Percentiles rank a stretch among this genome's conserved stretches.
Evolutionary conservation across 2,329 filamentous ascomycete genomes (phyloP).

Genomic region (Colletotrichum coccodes): DNA sequence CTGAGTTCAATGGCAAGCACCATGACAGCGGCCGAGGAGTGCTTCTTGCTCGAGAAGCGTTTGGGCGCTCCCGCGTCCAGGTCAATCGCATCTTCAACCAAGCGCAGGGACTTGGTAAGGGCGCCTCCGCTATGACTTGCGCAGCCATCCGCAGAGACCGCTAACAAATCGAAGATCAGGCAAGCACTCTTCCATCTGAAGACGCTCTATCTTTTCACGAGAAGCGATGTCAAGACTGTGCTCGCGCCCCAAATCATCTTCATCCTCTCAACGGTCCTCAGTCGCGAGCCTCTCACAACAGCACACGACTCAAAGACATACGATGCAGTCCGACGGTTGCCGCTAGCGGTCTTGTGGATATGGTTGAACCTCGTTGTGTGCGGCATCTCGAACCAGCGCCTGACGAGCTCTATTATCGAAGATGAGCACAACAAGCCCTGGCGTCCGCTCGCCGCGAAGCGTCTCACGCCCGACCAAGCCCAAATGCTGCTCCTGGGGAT

Average conservation of each 20-base stretch:
- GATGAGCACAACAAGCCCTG: slow-evolving; percentile 45
- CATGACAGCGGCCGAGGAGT: neutral
- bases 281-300: slow-evolving; percentile 1
- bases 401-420: slow-evolving; percentile 36
- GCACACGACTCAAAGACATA: neutral
- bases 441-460: slow-evolving; percentile 39
- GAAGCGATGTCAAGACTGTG: slow-evolving; percentile 45
- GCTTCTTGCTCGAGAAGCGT: slow-evolving; percentile 1
- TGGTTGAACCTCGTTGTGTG: slow-evolving; percentile 42
- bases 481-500: slow-evolving; percentile 37
- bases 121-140: neutral
- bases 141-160: too few relatives aligned
- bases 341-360: slow-evolving; percentile 33
- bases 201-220: slow-evolving; percentile 42
- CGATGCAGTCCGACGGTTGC: neutral
- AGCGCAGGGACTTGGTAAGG: neutral
- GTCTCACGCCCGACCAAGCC: slow-evolving; percentile 38
- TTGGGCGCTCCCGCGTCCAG: neutral
- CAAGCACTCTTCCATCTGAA: slow-evolving; percentile 30
- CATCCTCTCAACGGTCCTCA: slow-evolving; percentile 28
- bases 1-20: neutral
- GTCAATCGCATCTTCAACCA: neutral
- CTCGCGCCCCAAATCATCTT: slow-evolving; percentile 43
- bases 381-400: slow-evolving; percentile 42
- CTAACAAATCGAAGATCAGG: neutral